Conservation (phyloP, 2,329 filamentous ascomycete genomes). For the Arthroderma sp. region DNA sequence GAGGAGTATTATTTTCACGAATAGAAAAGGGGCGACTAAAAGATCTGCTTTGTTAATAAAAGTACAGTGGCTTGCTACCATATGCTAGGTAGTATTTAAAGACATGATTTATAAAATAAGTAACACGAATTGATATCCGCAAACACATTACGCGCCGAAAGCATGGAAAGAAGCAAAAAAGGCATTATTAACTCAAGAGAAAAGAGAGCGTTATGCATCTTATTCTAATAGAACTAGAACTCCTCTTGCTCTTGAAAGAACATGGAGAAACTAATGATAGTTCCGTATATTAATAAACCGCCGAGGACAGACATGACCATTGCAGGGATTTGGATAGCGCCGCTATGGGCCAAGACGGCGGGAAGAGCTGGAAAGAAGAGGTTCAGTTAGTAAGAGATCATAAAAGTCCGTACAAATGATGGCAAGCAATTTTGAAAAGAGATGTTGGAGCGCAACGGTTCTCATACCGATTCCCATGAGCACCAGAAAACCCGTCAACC, state of each 20-base stretch:
- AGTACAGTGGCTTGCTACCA: too few relatives aligned
- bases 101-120: too few relatives aligned
- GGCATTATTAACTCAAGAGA: not conserved
- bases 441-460: too few relatives aligned
- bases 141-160: too few relatives aligned
- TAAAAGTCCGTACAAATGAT: too few relatives aligned
- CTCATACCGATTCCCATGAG: slow-evolving; percentile 90
- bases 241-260: slow-evolving; percentile 98
- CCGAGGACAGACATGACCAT: slow-evolving; percentile 94
- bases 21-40: too few relatives aligned
- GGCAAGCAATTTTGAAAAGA: too few relatives aligned
- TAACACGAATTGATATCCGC: too few relatives aligned
- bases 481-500: slow-evolving; percentile 88
- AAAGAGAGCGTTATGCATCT: not conserved
- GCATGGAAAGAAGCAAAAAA: too few relatives aligned
- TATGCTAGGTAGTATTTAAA: too few relatives aligned
- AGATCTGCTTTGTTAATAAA: too few relatives aligned
- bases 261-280: slow-evolving; percentile 94
- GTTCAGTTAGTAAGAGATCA: not conserved
- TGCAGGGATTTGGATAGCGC: slow-evolving; percentile 66
- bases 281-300: slow-evolving; percentile 89
- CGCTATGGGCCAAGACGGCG: slow-evolving; percentile 72
- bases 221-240: slow-evolving; percentile 49
- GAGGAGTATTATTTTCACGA: too few relatives aligned
- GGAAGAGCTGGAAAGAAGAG: slow-evolving; percentile 56